Evolutionary conservation across 495 filamentous ascomycete species (phyloP).

Genomic region (Neurospora sp.): DNA sequence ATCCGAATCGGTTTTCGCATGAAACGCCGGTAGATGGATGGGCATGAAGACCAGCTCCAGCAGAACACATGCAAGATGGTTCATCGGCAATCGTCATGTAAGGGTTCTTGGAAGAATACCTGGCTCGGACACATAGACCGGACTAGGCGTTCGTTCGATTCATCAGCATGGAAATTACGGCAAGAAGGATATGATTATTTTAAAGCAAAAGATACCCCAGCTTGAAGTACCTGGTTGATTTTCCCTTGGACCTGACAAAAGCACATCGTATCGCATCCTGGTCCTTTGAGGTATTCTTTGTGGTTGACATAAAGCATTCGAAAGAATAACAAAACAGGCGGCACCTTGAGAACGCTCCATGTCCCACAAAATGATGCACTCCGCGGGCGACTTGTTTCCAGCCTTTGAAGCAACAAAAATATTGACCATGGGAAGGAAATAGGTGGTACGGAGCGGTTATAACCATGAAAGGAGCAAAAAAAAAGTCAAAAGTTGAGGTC

Average conservation of each 20-base stretch:
- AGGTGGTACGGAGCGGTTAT: background rate
- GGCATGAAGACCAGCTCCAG: background rate
- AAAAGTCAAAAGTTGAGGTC: slow-evolving; percentile 8
- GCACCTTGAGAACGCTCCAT: background rate
- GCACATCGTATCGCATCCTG: background rate
- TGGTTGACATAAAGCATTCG: background rate
- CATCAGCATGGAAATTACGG: background rate
- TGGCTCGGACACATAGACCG: background rate
- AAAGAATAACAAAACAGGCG: background rate
- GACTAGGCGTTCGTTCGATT: background rate
- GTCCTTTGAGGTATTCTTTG: background rate
- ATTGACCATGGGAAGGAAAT: background rate
- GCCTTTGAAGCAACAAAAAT: background rate
- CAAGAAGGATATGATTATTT: background rate
- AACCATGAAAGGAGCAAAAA: background rate
- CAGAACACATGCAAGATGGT: background rate
- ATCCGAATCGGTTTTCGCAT: background rate
- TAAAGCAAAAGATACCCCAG: background rate
- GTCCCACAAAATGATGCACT: background rate
- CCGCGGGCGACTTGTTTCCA: background rate
- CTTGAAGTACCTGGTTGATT: background rate
- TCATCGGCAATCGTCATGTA: background rate
- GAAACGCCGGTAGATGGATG: background rate
- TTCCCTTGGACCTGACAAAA: background rate
- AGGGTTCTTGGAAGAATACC: background rate